These are phyloP conservation scores for Monosporascus sp. DNA, from an alignment of 2,329 filamentous ascomycete genomes.

Conservation along the genomic window DNA sequence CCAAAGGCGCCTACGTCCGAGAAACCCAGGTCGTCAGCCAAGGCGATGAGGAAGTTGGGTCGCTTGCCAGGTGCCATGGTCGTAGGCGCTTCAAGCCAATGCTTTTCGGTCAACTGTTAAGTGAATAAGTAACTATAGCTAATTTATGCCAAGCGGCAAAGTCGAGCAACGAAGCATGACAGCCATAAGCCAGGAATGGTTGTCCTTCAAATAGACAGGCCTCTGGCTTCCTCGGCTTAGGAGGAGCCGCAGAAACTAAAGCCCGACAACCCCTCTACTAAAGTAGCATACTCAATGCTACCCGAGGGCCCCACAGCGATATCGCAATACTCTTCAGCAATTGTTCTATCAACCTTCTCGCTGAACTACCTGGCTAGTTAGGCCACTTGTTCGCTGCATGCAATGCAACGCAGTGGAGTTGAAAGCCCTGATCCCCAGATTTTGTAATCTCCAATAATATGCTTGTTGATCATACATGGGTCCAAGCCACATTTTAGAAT, in stretches of 20 bases:
- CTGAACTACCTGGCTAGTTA: not conserved
- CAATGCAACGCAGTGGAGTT: not conserved
- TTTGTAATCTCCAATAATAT: constrained; percentile 1
- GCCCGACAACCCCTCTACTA: not conserved
- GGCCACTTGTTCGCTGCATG: not conserved
- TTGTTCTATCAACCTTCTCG: not conserved
- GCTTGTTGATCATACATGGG: too few species aligned
- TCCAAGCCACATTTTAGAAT: too few species aligned
- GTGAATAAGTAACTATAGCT: not conserved
- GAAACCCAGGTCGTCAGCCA: constrained; percentile 57
- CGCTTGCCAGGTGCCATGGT: constrained; percentile 27
- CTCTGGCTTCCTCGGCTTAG: not conserved
- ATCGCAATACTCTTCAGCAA: constrained; percentile 10
- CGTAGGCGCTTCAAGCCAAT: not conserved
- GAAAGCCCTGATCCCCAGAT: too few species aligned
- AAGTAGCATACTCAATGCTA: constrained; percentile 5
- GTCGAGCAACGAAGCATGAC: too few species aligned
- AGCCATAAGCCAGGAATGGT: not conserved
- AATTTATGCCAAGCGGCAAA: not conserved
- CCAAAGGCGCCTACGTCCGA: constrained; percentile 55
- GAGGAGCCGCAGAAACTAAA: not conserved
- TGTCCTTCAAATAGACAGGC: not conserved
- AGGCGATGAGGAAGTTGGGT: constrained; percentile 56
- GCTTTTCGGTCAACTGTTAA: not conserved
- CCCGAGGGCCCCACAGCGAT: constrained; percentile 16